phyloP scores from a whole-genome alignment of 1,284 basidiomycete species.

The Wolfiporia cocos region DNA sequence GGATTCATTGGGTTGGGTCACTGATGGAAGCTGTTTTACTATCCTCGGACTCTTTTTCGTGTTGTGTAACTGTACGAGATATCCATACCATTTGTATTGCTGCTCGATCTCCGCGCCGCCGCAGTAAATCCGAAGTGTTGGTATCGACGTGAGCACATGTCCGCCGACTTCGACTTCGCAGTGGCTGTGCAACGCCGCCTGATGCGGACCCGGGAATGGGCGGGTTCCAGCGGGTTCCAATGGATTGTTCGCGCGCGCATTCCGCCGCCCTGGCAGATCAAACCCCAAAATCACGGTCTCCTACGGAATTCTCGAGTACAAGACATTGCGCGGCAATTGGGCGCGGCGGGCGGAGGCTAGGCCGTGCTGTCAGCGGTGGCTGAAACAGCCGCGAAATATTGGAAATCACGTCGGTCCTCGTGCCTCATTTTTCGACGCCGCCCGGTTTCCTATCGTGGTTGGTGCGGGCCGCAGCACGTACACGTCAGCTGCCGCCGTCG shows the following conservation, averaged over 20 bases:
- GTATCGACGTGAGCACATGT: no score
- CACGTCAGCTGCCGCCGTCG: background rate
- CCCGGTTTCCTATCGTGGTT: background rate
- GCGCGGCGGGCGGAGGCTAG: constrained; percentile 1
- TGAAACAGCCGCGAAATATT: no score
- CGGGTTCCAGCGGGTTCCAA: background rate
- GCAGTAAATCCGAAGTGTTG: no score
- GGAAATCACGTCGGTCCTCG: constrained; percentile 3
- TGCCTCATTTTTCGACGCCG: constrained; percentile 13
- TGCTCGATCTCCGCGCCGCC: no score
- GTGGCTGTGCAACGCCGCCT: background rate
- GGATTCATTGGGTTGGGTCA: constrained; percentile 2
- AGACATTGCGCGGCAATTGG: no score
- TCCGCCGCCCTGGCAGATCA: background rate
- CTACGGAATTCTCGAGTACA: no score
- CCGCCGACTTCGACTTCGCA: no score
- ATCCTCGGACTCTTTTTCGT: background rate
- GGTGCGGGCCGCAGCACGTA: background rate
- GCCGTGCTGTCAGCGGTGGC: no score
- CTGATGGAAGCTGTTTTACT: constrained; percentile 2
- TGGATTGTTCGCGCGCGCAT: background rate
- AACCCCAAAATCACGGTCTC: no score
- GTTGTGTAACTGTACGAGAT: constrained; percentile 6
- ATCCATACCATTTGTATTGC: background rate
- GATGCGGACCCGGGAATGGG: background rate